phyloP scores from a whole-genome alignment of 2,329 filamentous ascomycete species.

The Diaporthe ilicicola region DNA sequence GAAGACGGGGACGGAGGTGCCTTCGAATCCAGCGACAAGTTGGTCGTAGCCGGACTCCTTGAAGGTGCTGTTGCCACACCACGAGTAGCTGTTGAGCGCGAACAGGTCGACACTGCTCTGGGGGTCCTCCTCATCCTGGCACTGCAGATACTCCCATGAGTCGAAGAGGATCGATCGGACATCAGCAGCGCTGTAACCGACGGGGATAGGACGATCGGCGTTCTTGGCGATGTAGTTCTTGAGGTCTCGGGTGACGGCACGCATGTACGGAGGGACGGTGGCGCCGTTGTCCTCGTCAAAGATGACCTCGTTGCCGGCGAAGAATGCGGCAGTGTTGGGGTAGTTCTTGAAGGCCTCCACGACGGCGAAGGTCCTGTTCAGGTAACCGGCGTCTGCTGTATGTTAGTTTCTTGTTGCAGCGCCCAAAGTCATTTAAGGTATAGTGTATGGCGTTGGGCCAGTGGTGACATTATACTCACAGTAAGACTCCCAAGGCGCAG shows the following conservation, averaged over 20 bases:
- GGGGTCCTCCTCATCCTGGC: constrained; percentile 59
- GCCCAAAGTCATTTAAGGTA: no score
- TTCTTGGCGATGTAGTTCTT: constrained; percentile 83
- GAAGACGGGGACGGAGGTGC: constrained; percentile 77
- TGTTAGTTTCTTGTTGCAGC: no score
- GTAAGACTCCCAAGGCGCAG: constrained; percentile 67
- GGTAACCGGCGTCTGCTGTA: constrained; percentile 55
- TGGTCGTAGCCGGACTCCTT: constrained; percentile 62
- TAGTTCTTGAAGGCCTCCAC: constrained; percentile 74
- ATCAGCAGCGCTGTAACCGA: constrained; percentile 84
- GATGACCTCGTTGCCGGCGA: constrained; percentile 83
- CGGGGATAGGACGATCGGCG: constrained; percentile 72
- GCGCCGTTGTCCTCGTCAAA: constrained; percentile 68
- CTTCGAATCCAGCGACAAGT: constrained; percentile 70
- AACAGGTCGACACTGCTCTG: constrained; percentile 77
- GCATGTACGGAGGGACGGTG: constrained; percentile 73
- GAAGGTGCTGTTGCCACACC: constrained; percentile 66
- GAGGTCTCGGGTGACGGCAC: constrained; percentile 80
- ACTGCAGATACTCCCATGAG: constrained; percentile 80
- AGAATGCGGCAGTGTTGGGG: constrained; percentile 76
- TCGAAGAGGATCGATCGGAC: constrained; percentile 78
- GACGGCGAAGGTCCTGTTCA: constrained; percentile 73
- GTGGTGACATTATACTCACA: constrained; percentile 33
- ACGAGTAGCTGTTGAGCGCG: constrained; percentile 79
- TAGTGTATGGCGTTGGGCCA: no score